Evolutionary conservation across 176 grass and related monocot species (phyloP).

Genomic region (Phragmites australis): DNA sequence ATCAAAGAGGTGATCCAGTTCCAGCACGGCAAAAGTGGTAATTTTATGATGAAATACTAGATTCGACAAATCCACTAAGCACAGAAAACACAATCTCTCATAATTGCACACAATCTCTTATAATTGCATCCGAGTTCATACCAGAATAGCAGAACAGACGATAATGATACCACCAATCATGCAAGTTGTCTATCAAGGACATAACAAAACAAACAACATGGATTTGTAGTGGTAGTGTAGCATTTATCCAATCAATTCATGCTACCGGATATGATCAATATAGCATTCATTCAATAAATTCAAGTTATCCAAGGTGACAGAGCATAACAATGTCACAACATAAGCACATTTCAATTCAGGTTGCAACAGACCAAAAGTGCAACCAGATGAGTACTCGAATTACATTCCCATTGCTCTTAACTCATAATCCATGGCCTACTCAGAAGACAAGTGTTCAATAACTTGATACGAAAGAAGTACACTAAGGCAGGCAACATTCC

Average conservation of each 20-base stretch:
- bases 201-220: too few relatives aligned
- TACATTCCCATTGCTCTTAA: conserved; percentile 25
- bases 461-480: conserved; percentile 33
- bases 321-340: not conserved
- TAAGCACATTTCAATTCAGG: not conserved
- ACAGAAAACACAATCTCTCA: too few relatives aligned
- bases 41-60: too few relatives aligned
- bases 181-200: too few relatives aligned
- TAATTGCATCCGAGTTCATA: too few relatives aligned
- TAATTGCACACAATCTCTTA: too few relatives aligned
- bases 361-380: conserved; percentile 37
- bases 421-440: conserved; percentile 12
- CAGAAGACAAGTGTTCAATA: conserved; percentile 27
- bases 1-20: too few relatives aligned
- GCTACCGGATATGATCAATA: not conserved
- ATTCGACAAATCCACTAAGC: too few relatives aligned
- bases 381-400: conserved; percentile 14
- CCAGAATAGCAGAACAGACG: too few relatives aligned
- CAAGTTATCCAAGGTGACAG: not conserved
- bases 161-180: too few relatives aligned
- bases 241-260: not conserved
- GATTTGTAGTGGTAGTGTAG: too few relatives aligned
- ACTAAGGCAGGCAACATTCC: conserved; percentile 11
- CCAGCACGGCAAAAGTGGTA: too few relatives aligned
- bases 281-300: not conserved